Evolutionary conservation across 139 green algal species (phyloP), one percentile per base, ranked within the genome.

Genomic region (Picochlorum sp.): DNA sequence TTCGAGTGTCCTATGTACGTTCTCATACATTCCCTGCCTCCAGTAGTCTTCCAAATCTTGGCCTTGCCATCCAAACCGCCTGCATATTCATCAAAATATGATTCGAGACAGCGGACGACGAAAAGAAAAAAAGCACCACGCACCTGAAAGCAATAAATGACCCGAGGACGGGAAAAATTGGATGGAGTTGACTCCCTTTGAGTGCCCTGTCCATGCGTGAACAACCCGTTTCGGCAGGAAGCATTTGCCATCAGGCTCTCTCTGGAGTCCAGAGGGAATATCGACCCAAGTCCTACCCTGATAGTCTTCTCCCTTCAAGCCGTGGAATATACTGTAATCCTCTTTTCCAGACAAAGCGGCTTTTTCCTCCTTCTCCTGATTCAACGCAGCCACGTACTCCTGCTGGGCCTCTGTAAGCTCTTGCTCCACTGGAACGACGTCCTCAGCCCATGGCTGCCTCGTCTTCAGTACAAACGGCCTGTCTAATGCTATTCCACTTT

Each of bases 21-120:
- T 45, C 89, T 80, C 89, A 97, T 94, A 80, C 87, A 96, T 79
- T 96, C 95, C 34, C 81, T 65, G 14, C 64, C 78, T 57, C 75
- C 72, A 32, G 82, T 71, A 28, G 96, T 90, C 64, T 99, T 92
- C 94, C 94, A 99, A 34, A 98, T 96, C 80, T 99, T 99, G 72
- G 95, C 75, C 62, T 92, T 89, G 66, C 81, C 89, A 56, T 98
- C 92, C 80, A 97, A 80, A 4, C 86, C 85, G 6, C 90, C 92
- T 41, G 34, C 34, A 41, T 0, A 30, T 30, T 30, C 26, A 41
- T 41, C 34, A 41, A 41, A 41, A 41, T 11, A 41, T 0, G 1
- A 41, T 41, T 41, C 34, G 8, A 41, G 34, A 41, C 34, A 41
- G 8, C 1, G 8, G 2, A 30, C 34, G 8, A 41, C 34, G 34